Evolutionary conservation across 371 early-diverging fungal genomes (phyloP), one percentile per base, ranked within the genome.

Genomic region (Rhizopus stolonifer): DNA sequence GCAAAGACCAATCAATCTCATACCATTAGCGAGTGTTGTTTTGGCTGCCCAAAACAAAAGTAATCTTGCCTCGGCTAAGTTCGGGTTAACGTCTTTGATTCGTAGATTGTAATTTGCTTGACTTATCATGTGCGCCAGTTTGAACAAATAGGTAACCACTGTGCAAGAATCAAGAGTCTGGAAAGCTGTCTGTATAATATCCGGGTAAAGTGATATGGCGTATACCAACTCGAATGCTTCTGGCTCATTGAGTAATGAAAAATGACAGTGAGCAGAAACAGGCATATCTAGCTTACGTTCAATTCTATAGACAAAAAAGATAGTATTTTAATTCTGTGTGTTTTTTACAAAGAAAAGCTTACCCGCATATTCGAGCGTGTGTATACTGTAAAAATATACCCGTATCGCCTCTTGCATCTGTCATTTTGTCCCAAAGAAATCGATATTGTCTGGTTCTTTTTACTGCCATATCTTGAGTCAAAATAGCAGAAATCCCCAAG

Each of bases 331-430:
- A 39, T 19, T 26, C 8, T 17, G 14, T 17, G 25, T 24, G 4
- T 29, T 29, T 10, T 7, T 10, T 29, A 7, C 10, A 29, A 29
- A 29, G 31, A 29, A 29, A 29, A 29, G 10, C 72, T 58, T 75
- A 80, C 79, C 81, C 77, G 65, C 92, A 91, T 22, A 95, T 77
- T 11, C 97, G 89, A 4, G 96, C 90, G 71, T 96, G 87, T 18
- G 97, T 89, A 60, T 89, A 99, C 74, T 99, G 99, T 2, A 99
- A 73, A 70, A 93, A 99, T 9, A 98, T 92, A 0, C 99, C 99
- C 6, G 99, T 99, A 65, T 96, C 91, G 22, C 98, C 99, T 54
- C 91, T 92, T 32, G 94, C 89, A 49, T 89, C 84, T 23, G 93
- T 86, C 89, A 98, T 96, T 46, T 95, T 85, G 56, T 88, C 84